Base-by-base conservation (phyloP, 1,284 basidiomycete genomes). In the Ganoderma sinense region DNA sequence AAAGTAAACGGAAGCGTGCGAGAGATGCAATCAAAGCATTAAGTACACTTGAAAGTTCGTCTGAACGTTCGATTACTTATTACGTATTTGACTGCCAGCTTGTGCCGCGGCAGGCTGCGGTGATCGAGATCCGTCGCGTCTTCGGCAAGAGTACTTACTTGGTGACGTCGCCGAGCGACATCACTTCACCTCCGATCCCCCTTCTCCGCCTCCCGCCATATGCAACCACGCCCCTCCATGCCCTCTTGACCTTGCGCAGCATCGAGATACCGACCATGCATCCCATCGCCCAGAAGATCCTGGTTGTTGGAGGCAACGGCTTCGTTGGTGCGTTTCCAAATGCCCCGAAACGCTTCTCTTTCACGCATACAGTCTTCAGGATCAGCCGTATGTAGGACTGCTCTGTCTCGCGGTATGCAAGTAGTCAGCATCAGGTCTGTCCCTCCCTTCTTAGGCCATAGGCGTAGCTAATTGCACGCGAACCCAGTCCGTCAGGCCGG, bases 221-320 rank as follows among this genome's bases (percentile, higher is more conserved):
- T 40, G 58, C 1, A 4, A 23, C 18, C 48, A 39, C 36, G 36
- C 18, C 29, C 8, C 45, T 33, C 33, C 67, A 43, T 65, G 58
- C 45, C 66, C 14, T 31, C 31, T 29, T 62, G 60, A 62, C 16
- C 39, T 43, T 31, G 23, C 33, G 18, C 20, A 31, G 4, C 48
- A 4, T 39, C 45, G 40, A 26, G 14, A 4, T 31, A 16, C 11
- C 23, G 7, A 56, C 26, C 43, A 80, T 79, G 79, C 71, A 76
- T 51, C 69, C 76, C 66, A 73, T 85, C 70, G 73, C 85, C 71
- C 88, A 87, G 72, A 90, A 86, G 78, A 87, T 98, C 69, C 88
- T 97, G 10, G 96, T 98, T 40, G 89, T 98, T 1, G 97, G 97
- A 23, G 97, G 97, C 40, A 98, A 98, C 81, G 97, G 97, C 16